Percentiles rank a stretch among this genome's conserved stretches.
Conservation (phyloP, 2,329 filamentous ascomycete species). For the Chalaropsis ovoidea region DNA sequence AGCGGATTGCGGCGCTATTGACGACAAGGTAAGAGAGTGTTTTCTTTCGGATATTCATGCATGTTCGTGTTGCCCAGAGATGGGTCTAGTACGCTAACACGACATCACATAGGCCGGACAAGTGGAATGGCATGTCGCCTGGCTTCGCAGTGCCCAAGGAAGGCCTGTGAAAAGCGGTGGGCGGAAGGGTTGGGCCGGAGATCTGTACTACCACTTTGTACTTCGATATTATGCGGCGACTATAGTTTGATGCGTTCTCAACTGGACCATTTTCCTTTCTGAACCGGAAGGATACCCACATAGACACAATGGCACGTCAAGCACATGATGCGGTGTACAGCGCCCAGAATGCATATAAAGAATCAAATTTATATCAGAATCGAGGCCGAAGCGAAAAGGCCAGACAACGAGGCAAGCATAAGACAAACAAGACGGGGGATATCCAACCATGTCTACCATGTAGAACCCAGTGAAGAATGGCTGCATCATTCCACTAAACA, state of each 20-base stretch:
- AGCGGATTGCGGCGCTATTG: slow-evolving; percentile 35
- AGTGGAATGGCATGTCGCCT: slow-evolving; percentile 11
- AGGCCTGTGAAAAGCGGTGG: neutral
- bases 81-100: neutral
- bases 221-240: neutral
- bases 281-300: neutral
- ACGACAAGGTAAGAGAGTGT: slow-evolving; percentile 35
- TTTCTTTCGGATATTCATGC: neutral
- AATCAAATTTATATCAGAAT: slow-evolving; percentile 1
- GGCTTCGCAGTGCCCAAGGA: slow-evolving; percentile 15
- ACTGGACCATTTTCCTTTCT: neutral
- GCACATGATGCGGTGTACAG: neutral
- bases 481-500: neutral
- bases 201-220: neutral
- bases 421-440: neutral
- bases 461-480: slow-evolving; percentile 6
- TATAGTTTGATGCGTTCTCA: neutral
- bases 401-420: neutral
- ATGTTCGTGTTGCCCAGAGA: neutral
- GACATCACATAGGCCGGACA: neutral
- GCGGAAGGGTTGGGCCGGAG: neutral
- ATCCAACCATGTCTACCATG: slow-evolving; percentile 9
- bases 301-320: neutral
- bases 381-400: neutral
- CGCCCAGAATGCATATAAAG: neutral